Percentiles rank a stretch among this genome's conserved stretches.
Evolutionary conservation across 768 basidiomycete species (phyloP).

Genomic region (Mycena olivaceomarginata): DNA sequence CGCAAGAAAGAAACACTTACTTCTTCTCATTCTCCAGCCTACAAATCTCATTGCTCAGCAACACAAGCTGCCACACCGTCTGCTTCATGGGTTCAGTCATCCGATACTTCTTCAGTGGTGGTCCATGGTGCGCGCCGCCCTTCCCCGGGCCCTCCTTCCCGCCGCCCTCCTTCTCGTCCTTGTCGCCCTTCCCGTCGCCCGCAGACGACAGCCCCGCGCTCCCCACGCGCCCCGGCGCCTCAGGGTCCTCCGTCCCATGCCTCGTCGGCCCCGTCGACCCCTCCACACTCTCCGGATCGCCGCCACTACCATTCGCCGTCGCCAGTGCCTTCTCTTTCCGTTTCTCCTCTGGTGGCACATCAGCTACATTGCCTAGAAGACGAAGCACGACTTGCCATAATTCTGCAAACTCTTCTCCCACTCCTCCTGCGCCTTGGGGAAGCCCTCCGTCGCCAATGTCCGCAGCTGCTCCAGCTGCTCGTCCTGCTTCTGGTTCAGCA

Average conservation of each 20-base stretch:
- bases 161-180: constrained; percentile 50
- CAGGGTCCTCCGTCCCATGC: constrained; percentile 69
- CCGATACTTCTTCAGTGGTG: constrained; percentile 86
- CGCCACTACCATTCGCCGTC: constrained; percentile 41
- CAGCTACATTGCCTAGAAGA: constrained; percentile 9
- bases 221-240: constrained; percentile 45
- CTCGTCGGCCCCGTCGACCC: constrained; percentile 63
- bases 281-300: constrained; percentile 48
- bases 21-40: constrained; percentile 72
- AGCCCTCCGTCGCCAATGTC: constrained; percentile 77
- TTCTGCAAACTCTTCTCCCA: constrained; percentile 81
- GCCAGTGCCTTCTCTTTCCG: constrained; percentile 56
- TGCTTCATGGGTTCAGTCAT: constrained; percentile 89
- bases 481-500: constrained; percentile 82
- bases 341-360: constrained; percentile 72
- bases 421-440: constrained; percentile 82
- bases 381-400: constrained; percentile 73
- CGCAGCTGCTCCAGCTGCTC: constrained; percentile 79
- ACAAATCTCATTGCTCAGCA: constrained; percentile 90
- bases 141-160: constrained; percentile 53
- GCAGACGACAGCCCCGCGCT: constrained; percentile 33
- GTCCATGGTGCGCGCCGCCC: constrained; percentile 63
- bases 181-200: constrained; percentile 44
- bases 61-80: constrained; percentile 87
- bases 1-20: constrained; percentile 47